phyloP scores from a whole-genome alignment of 129 eudicot genomes.

The Artemisia annua region DNA sequence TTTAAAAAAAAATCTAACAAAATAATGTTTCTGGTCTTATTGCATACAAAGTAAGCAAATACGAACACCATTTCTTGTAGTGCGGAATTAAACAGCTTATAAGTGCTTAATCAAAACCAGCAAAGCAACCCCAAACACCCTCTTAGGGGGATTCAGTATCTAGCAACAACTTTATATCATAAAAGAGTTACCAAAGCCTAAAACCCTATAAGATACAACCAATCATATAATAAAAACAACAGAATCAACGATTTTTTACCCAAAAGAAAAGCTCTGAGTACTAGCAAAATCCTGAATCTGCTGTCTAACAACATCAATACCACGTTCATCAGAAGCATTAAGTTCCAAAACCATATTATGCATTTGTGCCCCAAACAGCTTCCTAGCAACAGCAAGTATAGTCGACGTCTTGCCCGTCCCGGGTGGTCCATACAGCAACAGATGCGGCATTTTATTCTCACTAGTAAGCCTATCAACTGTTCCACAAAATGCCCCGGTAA shows the following conservation, averaged over 20 bases:
- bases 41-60: too few relatives aligned
- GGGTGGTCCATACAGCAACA: constrained; percentile 94
- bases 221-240: neutral
- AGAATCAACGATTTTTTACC: constrained; percentile 40
- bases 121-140: too few relatives aligned
- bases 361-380: constrained; percentile 80
- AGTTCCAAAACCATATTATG: constrained; percentile 92
- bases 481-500: constrained; percentile 31
- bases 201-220: constrained; percentile 6
- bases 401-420: constrained; percentile 99
- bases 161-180: neutral
- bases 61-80: too few relatives aligned
- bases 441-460: constrained; percentile 88
- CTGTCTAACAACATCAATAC: constrained; percentile 97
- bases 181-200: neutral
- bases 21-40: too few relatives aligned
- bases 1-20: too few relatives aligned
- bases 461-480: constrained; percentile 97
- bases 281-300: constrained; percentile 99
- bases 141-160: too few relatives aligned
- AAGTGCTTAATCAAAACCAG: too few relatives aligned
- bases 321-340: constrained; percentile 96
- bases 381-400: constrained; percentile 85
- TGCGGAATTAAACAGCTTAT: too few relatives aligned
- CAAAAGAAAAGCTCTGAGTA: constrained; percentile 94